Conservation (phyloP, 176 grass and related monocot species). For the Themeda triandra region DNA sequence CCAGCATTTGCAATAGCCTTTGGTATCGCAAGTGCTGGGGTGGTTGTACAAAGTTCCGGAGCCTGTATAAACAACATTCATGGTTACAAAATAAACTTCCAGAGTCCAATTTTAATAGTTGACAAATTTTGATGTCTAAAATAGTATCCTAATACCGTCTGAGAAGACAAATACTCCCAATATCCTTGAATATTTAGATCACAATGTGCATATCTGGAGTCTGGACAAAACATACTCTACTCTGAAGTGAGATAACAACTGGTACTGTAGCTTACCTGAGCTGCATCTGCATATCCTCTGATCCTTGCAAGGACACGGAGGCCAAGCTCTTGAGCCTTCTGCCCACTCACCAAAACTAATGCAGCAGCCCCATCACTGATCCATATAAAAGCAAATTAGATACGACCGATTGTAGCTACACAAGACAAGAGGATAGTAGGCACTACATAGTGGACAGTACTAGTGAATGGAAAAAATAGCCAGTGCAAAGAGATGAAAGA, state of each 20-base stretch:
- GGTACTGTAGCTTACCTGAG: constrained; percentile 56
- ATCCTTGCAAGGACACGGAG: constrained; percentile 81
- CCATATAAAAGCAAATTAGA: constrained; percentile 20
- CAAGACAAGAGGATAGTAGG: not conserved
- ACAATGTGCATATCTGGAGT: not conserved
- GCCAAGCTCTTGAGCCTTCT: constrained; percentile 83
- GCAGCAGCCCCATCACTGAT: constrained; percentile 71
- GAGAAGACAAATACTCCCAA: not conserved
- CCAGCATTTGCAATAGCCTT: constrained; percentile 75
- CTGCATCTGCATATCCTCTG: constrained; percentile 86
- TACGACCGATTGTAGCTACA: not conserved
- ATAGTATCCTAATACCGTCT: not conserved
- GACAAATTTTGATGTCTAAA: not conserved
- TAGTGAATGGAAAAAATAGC: not conserved
- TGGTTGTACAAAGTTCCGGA: constrained; percentile 87
- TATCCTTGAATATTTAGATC: not conserved
- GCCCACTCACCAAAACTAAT: constrained; percentile 67
- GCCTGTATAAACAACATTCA: constrained; percentile 49
- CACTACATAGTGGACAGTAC: not conserved
- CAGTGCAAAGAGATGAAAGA: not conserved
- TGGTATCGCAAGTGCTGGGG: constrained; percentile 87
- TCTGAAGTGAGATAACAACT: not conserved
- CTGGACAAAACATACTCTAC: not conserved
- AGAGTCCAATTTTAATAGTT: not conserved
- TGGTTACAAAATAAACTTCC: not conserved